These are phyloP conservation scores for Yamadazyma membranifaciens DNA, from an alignment of 1,139 yeast species.

Conservation along the genomic window DNA sequence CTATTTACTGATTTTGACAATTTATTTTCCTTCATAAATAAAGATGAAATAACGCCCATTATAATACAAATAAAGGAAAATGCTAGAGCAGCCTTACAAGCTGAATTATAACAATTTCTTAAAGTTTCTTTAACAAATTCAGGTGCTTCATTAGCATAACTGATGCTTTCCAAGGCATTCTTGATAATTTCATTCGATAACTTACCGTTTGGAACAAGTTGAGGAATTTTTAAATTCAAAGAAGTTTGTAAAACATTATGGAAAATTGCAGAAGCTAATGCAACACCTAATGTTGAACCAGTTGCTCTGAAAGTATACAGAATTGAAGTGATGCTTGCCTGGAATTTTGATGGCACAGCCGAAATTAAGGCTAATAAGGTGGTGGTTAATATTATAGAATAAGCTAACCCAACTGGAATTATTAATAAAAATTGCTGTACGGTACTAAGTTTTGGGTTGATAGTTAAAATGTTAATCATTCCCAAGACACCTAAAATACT, in stretches of 20 bases:
- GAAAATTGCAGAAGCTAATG: constrained; percentile 67
- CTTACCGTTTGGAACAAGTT: constrained; percentile 26
- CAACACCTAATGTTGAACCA: constrained; percentile 71
- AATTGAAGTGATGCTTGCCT: constrained; percentile 73
- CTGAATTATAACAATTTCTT: constrained; percentile 46
- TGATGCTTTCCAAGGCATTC: constrained; percentile 55
- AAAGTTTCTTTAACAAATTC: constrained; percentile 51
- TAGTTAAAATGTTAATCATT: constrained; percentile 30
- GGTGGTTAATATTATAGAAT: constrained; percentile 62
- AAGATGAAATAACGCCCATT: constrained; percentile 36
- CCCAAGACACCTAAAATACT: constrained; percentile 51
- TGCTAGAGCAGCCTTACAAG: constrained; percentile 52
- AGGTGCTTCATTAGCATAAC: constrained; percentile 44
- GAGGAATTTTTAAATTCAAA: constrained; percentile 21
- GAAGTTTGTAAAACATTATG: constrained; percentile 30
- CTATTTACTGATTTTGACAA: constrained; percentile 36
- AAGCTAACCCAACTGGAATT: constrained; percentile 55
- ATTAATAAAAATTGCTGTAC: constrained; percentile 33
- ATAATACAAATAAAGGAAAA: constrained; percentile 41
- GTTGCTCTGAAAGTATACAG: constrained; percentile 75
- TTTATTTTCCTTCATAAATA: constrained; percentile 44
- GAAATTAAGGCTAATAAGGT: constrained; percentile 69
- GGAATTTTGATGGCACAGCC: constrained; percentile 57
- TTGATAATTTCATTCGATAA: constrained; percentile 44
- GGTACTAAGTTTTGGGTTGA: constrained; percentile 42